Conservation (phyloP, 495 filamentous ascomycete species). For the Aspergillus kassunensis region DNA sequence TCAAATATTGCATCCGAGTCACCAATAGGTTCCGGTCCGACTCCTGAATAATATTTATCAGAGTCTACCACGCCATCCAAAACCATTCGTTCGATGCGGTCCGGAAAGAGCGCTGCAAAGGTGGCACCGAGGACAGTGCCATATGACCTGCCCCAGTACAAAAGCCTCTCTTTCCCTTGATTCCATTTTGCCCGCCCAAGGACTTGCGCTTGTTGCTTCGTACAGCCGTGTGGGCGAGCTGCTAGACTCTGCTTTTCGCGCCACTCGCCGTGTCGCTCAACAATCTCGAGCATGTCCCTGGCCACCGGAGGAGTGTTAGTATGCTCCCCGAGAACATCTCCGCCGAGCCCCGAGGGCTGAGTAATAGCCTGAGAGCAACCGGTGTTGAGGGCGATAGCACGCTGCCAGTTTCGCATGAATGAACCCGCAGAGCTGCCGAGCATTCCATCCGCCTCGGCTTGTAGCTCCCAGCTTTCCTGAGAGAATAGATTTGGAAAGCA, state of each 20-base stretch:
- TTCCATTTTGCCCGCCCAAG: slow-evolving; percentile 29
- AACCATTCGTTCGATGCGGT: slow-evolving; percentile 45
- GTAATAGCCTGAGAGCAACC: slow-evolving; percentile 34
- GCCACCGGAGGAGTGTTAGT: slow-evolving; percentile 46
- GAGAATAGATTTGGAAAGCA: slow-evolving; percentile 45
- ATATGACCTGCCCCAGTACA: slow-evolving; percentile 67
- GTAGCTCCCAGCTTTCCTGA: slow-evolving; percentile 38
- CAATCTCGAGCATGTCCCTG: slow-evolving; percentile 48
- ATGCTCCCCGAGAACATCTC: slow-evolving; percentile 42
- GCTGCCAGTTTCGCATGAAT: slow-evolving; percentile 45
- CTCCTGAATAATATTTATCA: slow-evolving; percentile 38
- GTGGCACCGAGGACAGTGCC: slow-evolving; percentile 61
- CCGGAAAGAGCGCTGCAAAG: slow-evolving; percentile 51
- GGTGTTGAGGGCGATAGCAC: slow-evolving; percentile 39
- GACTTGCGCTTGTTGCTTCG: slow-evolving; percentile 29
- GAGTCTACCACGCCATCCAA: slow-evolving; percentile 55
- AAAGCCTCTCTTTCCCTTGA: slow-evolving; percentile 43
- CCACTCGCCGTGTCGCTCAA: slow-evolving; percentile 48
- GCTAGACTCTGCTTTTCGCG: slow-evolving; percentile 30
- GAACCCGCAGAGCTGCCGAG: slow-evolving; percentile 32
- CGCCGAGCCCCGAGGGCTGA: slow-evolving; percentile 14
- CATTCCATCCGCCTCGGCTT: slow-evolving; percentile 39
- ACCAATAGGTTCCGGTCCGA: slow-evolving; percentile 39
- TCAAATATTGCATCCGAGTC: slow-evolving; percentile 50
- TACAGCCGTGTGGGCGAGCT: slow-evolving; percentile 24